Base-by-base conservation (phyloP, 495 filamentous ascomycete genomes). In the Hypoxylon intermedium region DNA sequence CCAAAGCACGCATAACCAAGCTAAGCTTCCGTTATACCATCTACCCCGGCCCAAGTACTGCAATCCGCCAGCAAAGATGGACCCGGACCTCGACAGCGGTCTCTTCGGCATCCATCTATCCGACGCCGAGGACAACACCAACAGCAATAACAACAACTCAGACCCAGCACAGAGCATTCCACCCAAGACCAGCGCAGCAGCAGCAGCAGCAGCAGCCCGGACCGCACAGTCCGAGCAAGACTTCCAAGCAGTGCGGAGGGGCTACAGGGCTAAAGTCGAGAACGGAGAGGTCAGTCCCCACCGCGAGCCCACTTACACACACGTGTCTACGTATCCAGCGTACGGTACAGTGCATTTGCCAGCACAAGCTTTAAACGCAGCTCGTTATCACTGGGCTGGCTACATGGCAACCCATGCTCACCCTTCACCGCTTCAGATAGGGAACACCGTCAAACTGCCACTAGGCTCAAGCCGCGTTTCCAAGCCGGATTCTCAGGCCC, bases 201-300 rank as follows among this genome's bases (percentile, higher is more conserved):
- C n/a, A 53, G 2, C 1, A n/a, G n/a, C 71, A n/a, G 63, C 69
- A 1, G 65, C 68, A 0, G 74, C 70, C 13, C 64, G 77, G 26
- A 79, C 66, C 1, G 77, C 75, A 11, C 76, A 80, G 37, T 77
- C 78, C 0, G 75, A 82, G 26, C 62, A 60, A 0, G 74, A 75
- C 0, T 82, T 79, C 40, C 74, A 72, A 33, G 59, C 53, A 0
- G 68, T 82, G 1, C 72, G 71, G 48, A 63, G 53, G 4, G 60
- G 53, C 0, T 82, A 82, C 20, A 36, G 45, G 0, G 69, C 70
- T 3, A 79, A 79, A 40, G 49, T 80, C 7, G 78, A 82, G 42
- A 78, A 79, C 49, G 79, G 79, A 36, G 72, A 79, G 50, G 79
- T 79, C 69, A 1, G 57, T 49, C 31, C 13, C 16, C 24, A 26